Evolutionary conservation across 257 asterid species (phyloP).

Genomic region (Nicotiana sylvestris): DNA sequence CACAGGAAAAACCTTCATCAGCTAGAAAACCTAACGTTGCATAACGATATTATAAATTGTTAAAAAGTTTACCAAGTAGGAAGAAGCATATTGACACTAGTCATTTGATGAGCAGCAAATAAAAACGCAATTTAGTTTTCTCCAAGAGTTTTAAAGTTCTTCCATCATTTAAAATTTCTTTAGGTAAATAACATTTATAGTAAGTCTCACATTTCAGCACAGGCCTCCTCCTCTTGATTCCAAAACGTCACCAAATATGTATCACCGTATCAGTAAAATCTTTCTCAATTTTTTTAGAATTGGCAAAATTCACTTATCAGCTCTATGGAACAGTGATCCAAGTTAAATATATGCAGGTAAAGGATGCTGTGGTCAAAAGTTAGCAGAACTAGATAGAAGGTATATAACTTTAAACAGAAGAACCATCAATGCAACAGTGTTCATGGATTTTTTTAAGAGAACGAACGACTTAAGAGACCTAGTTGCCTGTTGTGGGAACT

Average conservation of each 20-base stretch:
- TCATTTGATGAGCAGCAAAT: neutral
- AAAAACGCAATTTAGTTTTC: neutral
- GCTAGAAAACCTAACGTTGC: neutral
- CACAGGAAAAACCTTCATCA: constrained; percentile 1
- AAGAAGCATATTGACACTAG: neutral
- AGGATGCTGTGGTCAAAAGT: neutral
- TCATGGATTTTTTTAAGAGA: neutral
- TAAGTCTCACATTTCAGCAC: neutral
- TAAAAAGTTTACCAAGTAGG: neutral
- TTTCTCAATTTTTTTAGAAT: neutral
- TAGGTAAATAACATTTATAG: neutral
- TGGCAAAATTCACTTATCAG: neutral
- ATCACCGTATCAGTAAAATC: neutral
- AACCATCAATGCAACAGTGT: neutral
- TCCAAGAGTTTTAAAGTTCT: neutral
- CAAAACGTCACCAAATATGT: neutral
- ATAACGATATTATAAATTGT: neutral
- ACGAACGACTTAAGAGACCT: neutral
- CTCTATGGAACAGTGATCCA: constrained; percentile 2
- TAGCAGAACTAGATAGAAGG: neutral
- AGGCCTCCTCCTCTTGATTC: neutral
- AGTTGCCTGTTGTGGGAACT: neutral
- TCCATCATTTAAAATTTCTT: neutral
- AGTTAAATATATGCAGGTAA: neutral
- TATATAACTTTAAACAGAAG: neutral